Evolutionary conservation across 2,329 filamentous ascomycete genomes (phyloP).

Genomic region (Clonostachys byssicola): DNA sequence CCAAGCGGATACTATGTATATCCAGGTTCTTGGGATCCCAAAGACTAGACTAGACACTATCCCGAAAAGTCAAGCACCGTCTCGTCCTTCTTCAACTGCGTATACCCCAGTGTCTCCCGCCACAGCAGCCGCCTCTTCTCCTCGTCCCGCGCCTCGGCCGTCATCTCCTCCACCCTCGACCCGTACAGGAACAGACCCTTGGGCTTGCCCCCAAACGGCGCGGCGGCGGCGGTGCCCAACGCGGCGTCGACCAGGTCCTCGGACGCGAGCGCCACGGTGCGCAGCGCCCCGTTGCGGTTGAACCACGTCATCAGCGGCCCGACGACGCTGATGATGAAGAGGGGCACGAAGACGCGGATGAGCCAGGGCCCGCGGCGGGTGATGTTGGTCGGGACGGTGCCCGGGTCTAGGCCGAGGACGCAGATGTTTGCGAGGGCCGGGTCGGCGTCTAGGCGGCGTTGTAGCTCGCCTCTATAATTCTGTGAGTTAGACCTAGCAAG

Average conservation of each 20-base stretch:
- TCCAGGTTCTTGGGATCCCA: too few species aligned
- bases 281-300: conserved; percentile 19
- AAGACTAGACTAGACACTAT: too few species aligned
- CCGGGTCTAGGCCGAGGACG: conserved; percentile 30
- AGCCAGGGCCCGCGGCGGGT: conserved; percentile 15
- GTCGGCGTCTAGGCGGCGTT: conserved; percentile 22
- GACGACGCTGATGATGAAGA: conserved; percentile 14
- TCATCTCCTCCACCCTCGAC: conserved; percentile 15
- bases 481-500: conserved; percentile 18
- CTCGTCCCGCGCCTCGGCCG: conserved; percentile 21
- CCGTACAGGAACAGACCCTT: conserved; percentile 26
- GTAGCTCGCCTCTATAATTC: conserved; percentile 26
- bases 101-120: conserved; percentile 17
- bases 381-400: conserved; percentile 25
- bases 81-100: conserved; percentile 14
- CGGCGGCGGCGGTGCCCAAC: conserved; percentile 13
- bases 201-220: conserved; percentile 7
- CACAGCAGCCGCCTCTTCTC: conserved; percentile 21
- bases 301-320: conserved; percentile 13
- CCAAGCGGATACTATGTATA: too few species aligned
- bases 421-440: conserved; percentile 23
- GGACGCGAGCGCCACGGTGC: conserved; percentile 23
- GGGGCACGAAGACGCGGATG: conserved; percentile 9
- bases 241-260: conserved; percentile 20
- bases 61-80: conserved; percentile 10